These are phyloP conservation scores for Setaria italica DNA, from an alignment of 202 grass and related monocot genomes.

Conservation along the genomic window DNA sequence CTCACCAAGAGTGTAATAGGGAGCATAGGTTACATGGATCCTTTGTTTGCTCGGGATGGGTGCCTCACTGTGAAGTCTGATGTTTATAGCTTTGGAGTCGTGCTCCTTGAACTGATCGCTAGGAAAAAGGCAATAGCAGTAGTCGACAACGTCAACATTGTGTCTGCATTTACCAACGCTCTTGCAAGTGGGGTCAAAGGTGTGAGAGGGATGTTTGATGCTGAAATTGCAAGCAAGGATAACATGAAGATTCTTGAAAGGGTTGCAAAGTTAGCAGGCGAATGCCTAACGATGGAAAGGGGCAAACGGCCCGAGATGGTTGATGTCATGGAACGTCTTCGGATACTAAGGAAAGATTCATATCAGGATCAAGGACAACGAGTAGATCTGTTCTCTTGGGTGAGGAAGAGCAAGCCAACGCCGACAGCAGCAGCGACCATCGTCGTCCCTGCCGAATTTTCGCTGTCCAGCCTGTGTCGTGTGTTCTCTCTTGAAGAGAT, in stretches of 20 bases:
- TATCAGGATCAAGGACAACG: not conserved
- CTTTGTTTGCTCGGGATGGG: not conserved
- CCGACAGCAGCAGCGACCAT: not conserved
- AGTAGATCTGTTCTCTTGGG: not conserved
- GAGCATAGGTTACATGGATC: conserved; percentile 29
- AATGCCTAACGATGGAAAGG: conserved; percentile 21
- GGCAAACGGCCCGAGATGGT: conserved; percentile 14
- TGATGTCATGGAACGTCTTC: not conserved
- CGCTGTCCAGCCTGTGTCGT: conserved; percentile 25
- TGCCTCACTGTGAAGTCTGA: conserved; percentile 15
- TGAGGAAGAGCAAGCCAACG: not conserved
- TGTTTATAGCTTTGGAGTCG: conserved; percentile 25
- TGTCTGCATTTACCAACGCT: not conserved
- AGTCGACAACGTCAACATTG: not conserved
- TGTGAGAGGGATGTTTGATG: not conserved
- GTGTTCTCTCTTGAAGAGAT: conserved; percentile 53
- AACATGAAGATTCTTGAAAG: not conserved
- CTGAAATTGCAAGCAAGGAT: not conserved
- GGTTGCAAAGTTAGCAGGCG: not conserved
- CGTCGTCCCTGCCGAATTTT: not conserved
- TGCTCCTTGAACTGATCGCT: conserved; percentile 2
- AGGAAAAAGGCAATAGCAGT: not conserved
- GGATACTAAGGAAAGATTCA: not conserved
- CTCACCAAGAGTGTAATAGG: not conserved
- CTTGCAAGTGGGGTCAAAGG: not conserved